Base-by-base conservation (phyloP, 192 early-diverging fungal genomes). In the Backusella circina region DNA sequence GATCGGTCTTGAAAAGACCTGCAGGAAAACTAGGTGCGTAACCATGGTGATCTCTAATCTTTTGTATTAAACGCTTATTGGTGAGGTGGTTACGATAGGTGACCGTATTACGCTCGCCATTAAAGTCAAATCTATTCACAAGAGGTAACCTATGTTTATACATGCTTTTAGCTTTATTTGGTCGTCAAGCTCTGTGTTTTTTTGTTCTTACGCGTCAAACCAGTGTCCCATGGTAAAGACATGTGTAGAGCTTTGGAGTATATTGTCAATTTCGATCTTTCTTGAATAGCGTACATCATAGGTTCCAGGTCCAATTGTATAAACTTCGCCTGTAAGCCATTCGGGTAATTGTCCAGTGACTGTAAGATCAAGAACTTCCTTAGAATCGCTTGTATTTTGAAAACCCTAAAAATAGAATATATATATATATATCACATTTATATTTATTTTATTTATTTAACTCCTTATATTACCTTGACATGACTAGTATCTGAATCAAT, bases 11-110 rank as follows among this genome's bases (percentile, higher is more conserved):
- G 81, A 92, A 94, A 68, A 90, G 79, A 28, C 90, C 88, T 5
- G 88, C 91, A 6, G 93, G 91, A 32, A 89, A 85, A 54, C 82
- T 84, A 50, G 93, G 89, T n/a, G 84, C 84, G 67, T 90, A 86
- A 31, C 93, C 93, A 76, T 94, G 93, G 75, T 89, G 87, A 79
- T 88, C 85, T 30, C 91, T 86, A 57, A 94, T 89, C 71, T 91
- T 91, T 10, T 80, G 64, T 28, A 89, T 83, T 37, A 87, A 76
- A 39, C 88, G 89, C 73, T 87, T 87, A 23, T 85, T 88, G 18
- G 90, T 84, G 65, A 90, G 81, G 13, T 86, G 85, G 33, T 89
- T 89, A 28, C 89, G 82, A 77, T 92, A 90, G 64, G 76, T 85
- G 69, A 94, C 85, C 15, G 76, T 84, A 68, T 88, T 88, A 69